These are phyloP conservation scores for Ophiostoma sp. DNA, from an alignment of 2,329 filamentous ascomycete species.

Conservation along the genomic window DNA sequence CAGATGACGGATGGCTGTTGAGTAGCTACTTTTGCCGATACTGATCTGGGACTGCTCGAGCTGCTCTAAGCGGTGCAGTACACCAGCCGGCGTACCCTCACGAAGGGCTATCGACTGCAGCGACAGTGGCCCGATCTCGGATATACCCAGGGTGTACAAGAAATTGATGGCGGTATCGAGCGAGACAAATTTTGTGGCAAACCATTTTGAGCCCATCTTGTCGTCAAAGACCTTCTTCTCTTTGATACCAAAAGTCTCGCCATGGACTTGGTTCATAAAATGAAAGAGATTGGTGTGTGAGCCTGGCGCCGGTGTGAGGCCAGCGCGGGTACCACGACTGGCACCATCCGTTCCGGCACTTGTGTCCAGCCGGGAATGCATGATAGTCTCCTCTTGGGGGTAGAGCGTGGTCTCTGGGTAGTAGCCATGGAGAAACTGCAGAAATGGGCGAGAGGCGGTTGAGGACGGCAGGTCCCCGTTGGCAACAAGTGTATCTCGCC, in stretches of 20 bases:
- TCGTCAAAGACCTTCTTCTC: slow-evolving; percentile 55
- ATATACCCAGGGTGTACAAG: slow-evolving; percentile 64
- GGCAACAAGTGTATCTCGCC: slow-evolving; percentile 42
- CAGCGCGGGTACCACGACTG: neutral
- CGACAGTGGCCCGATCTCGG: slow-evolving; percentile 67
- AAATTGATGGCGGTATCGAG: slow-evolving; percentile 66
- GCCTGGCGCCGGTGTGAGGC: slow-evolving; percentile 1
- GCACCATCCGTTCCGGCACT: neutral
- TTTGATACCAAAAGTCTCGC: slow-evolving; percentile 37
- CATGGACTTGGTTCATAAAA: slow-evolving; percentile 34
- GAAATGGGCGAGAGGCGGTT: slow-evolving; percentile 42
- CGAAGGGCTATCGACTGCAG: slow-evolving; percentile 71
- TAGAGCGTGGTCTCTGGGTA: slow-evolving; percentile 39
- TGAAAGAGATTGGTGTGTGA: slow-evolving; percentile 20
- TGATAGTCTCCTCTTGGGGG: slow-evolving; percentile 35
- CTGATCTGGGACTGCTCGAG: slow-evolving; percentile 59
- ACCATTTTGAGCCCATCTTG: slow-evolving; percentile 68
- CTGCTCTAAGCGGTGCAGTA: slow-evolving; percentile 55
- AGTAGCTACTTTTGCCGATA: slow-evolving; percentile 58
- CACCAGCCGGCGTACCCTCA: slow-evolving; percentile 49
- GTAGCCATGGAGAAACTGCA: slow-evolving; percentile 45
- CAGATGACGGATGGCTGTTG: slow-evolving; percentile 59
- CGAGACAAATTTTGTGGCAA: slow-evolving; percentile 66
- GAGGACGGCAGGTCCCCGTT: slow-evolving; percentile 40
- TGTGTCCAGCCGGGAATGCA: neutral